phyloP scores from a whole-genome alignment of 2,329 filamentous ascomycete genomes.

The Xylaria arbuscula region DNA sequence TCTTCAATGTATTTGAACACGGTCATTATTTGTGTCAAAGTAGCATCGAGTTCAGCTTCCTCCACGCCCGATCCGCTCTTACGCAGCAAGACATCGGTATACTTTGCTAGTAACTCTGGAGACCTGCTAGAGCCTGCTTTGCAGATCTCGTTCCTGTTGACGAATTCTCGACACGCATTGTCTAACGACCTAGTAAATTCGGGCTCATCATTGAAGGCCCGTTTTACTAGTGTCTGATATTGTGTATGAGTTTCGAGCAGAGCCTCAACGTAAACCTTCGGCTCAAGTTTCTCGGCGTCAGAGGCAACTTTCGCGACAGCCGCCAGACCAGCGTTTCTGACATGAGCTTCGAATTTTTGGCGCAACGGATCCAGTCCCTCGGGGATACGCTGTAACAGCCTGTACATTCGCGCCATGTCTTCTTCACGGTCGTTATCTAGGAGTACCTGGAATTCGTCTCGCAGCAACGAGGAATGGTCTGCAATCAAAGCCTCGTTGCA shows the following conservation, averaged over 20 bases:
- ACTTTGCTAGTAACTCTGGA: slow-evolving; percentile 93
- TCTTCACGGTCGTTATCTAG: slow-evolving; percentile 95
- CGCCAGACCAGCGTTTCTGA: slow-evolving; percentile 86
- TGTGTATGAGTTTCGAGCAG: slow-evolving; percentile 93
- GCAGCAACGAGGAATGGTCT: slow-evolving; percentile 84
- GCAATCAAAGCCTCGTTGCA: slow-evolving; percentile 92
- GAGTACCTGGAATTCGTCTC: slow-evolving; percentile 95
- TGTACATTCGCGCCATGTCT: slow-evolving; percentile 97
- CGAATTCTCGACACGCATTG: slow-evolving; percentile 97
- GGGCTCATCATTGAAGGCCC: slow-evolving; percentile 92
- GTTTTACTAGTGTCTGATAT: slow-evolving; percentile 90
- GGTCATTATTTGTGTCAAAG: slow-evolving; percentile 94
- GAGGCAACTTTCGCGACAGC: slow-evolving; percentile 92
- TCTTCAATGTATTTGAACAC: slow-evolving; percentile 99
- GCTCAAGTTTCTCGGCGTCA: slow-evolving; percentile 90
- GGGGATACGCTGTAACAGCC: slow-evolving; percentile 85
- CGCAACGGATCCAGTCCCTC: slow-evolving; percentile 92
- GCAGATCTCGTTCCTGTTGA: slow-evolving; percentile 97
- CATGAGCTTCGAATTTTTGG: slow-evolving; percentile 89
- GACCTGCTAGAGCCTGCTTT: slow-evolving; percentile 93
- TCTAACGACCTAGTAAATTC: slow-evolving; percentile 97
- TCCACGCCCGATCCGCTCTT: slow-evolving; percentile 94
- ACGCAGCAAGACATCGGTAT: slow-evolving; percentile 90
- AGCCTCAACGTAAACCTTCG: slow-evolving; percentile 96
- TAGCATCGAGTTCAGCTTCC: slow-evolving; percentile 91